A percentile compares a stretch with the other conserved stretches of the same genome.
phyloP scores from a whole-genome alignment of 2,329 filamentous ascomycete genomes.

The Thielaviopsis musarum region DNA sequence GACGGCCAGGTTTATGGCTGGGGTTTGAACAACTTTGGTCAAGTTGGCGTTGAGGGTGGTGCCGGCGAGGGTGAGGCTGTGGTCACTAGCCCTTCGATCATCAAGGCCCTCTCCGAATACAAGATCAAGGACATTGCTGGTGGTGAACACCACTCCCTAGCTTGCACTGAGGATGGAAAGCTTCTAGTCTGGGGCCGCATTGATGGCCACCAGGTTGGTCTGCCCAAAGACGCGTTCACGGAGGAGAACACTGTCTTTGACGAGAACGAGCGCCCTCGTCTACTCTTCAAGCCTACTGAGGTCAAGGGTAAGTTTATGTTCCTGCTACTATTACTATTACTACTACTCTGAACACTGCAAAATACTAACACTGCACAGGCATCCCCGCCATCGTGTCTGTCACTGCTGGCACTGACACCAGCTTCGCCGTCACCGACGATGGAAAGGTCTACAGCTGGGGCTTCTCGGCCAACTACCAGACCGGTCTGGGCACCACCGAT shows the following conservation, averaged over 20 bases:
- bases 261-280: slow-evolving; percentile 44
- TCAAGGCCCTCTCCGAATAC: slow-evolving; percentile 48
- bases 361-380: slow-evolving; percentile 10
- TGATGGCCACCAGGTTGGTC: slow-evolving; percentile 35
- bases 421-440: slow-evolving; percentile 50
- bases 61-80: slow-evolving; percentile 34
- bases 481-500: slow-evolving; percentile 53
- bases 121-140: slow-evolving; percentile 46
- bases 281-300: slow-evolving; percentile 31
- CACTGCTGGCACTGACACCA: slow-evolving; percentile 55
- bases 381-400: slow-evolving; percentile 21
- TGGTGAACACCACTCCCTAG: slow-evolving; percentile 57
- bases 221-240: slow-evolving; percentile 33
- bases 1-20: slow-evolving; percentile 59
- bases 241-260: slow-evolving; percentile 44
- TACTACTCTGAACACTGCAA: not conserved
- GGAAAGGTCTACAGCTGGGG: slow-evolving; percentile 67
- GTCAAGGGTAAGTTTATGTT: slow-evolving; percentile 15
- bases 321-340: not conserved
- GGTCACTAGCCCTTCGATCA: slow-evolving; percentile 48
- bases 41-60: slow-evolving; percentile 46
- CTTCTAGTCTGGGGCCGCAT: slow-evolving; percentile 44
- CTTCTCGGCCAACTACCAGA: slow-evolving; percentile 66
- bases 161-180: slow-evolving; percentile 37
- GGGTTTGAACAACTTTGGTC: slow-evolving; percentile 77